A percentile compares a stretch with the other conserved stretches of the same genome.
These are phyloP conservation scores for Rhodotorula graminis DNA, from an alignment of 768 basidiomycete genomes.

Conservation along the genomic window DNA sequence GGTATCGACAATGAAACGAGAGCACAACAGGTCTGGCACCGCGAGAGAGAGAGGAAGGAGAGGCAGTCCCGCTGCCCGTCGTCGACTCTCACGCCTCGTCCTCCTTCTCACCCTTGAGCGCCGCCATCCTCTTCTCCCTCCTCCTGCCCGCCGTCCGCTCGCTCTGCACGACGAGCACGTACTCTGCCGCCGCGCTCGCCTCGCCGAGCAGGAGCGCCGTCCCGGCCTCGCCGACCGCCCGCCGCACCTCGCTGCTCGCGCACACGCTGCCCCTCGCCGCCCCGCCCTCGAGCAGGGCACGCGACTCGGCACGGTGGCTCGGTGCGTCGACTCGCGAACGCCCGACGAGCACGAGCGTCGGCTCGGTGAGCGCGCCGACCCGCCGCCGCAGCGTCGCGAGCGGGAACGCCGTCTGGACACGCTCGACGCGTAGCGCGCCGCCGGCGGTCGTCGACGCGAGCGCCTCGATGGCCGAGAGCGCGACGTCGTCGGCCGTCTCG, in stretches of 20 bases:
- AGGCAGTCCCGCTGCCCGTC: too few relatives aligned
- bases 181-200: not conserved
- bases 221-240: conserved; percentile 81
- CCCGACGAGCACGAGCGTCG: conserved; percentile 69
- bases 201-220: conserved; percentile 61
- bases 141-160: conserved; percentile 20
- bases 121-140: conserved; percentile 4
- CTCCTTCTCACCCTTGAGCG: not conserved
- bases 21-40: not conserved
- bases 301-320: conserved; percentile 55
- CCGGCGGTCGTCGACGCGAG: conserved; percentile 38
- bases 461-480: conserved; percentile 59
- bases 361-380: conserved; percentile 47
- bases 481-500: conserved; percentile 72
- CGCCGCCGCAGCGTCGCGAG: conserved; percentile 53
- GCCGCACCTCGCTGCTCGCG: conserved; percentile 57
- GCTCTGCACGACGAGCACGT: conserved; percentile 47
- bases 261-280: conserved; percentile 41
- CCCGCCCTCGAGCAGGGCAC: conserved; percentile 61
- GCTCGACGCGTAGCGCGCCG: conserved; percentile 10
- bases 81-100: not conserved
- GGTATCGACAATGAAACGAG: too few relatives aligned
- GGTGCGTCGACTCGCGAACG: conserved; percentile 58
- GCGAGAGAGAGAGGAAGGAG: not conserved
- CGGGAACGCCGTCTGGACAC: conserved; percentile 44